Percentiles rank a stretch among this genome's conserved stretches.
phyloP scores from a whole-genome alignment of 2,329 filamentous ascomycete genomes.

The Aspergillus costaricaensis region DNA sequence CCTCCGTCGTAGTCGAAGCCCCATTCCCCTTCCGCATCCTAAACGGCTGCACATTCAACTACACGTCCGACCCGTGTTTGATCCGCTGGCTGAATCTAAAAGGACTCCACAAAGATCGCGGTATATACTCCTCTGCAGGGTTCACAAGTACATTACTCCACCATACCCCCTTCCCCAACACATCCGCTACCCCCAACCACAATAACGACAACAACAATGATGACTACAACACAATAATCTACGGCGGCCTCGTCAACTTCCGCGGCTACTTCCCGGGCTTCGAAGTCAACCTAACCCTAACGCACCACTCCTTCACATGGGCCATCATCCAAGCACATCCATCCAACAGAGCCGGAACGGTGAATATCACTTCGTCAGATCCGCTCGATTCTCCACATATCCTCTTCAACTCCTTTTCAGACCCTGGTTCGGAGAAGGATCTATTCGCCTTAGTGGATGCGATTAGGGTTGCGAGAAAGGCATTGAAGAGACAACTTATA shows the following conservation, averaged over 20 bases:
- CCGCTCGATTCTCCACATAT: constrained; percentile 66
- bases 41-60: constrained; percentile 36
- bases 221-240: constrained; percentile 57
- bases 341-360: constrained; percentile 63
- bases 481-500: constrained; percentile 45
- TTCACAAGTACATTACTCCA: constrained; percentile 47
- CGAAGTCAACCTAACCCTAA: constrained; percentile 45
- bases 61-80: constrained; percentile 45
- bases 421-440: constrained; percentile 50
- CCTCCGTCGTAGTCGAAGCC: constrained; percentile 23
- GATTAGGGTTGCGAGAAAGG: constrained; percentile 54
- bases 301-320: constrained; percentile 49
- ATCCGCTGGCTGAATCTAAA: constrained; percentile 44
- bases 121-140: constrained; percentile 54
- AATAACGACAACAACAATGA: constrained; percentile 31
- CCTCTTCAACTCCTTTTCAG: constrained; percentile 60
- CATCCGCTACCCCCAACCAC: constrained; percentile 31
- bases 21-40: constrained; percentile 47
- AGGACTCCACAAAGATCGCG: constrained; percentile 27
- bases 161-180: constrained; percentile 39
- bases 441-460: constrained; percentile 58
- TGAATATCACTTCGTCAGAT: constrained; percentile 62
- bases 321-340: constrained; percentile 62
- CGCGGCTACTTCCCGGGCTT: constrained; percentile 53
- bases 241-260: constrained; percentile 58